phyloP scores from a whole-genome alignment of 2,329 filamentous ascomycete genomes.

The Coccinonectria pachysandricola region DNA sequence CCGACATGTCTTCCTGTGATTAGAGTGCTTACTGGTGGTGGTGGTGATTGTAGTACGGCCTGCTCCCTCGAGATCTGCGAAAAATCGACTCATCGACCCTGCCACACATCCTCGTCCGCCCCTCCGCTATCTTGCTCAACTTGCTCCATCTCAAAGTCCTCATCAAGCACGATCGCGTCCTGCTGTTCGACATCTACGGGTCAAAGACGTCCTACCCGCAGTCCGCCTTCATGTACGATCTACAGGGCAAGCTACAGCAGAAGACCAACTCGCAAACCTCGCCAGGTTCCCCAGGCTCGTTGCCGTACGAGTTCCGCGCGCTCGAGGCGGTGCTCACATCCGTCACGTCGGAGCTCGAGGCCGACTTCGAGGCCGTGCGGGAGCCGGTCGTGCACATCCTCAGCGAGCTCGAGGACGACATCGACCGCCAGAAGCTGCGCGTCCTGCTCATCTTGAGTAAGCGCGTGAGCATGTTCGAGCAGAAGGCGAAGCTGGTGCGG shows the following conservation, averaged over 20 bases:
- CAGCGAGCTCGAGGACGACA: constrained; percentile 87
- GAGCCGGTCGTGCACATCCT: constrained; percentile 86
- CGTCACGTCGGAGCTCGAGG: constrained; percentile 83
- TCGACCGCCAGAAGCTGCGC: constrained; percentile 86
- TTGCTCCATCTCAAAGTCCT: constrained; percentile 91
- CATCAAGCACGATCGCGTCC: constrained; percentile 87
- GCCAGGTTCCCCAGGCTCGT: constrained; percentile 48
- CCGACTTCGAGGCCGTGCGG: constrained; percentile 86
- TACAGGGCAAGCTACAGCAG: constrained; percentile 85
- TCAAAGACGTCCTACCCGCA: constrained; percentile 91
- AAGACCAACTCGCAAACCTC: constrained; percentile 51
- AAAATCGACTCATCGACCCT: constrained; percentile 97
- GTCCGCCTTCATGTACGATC: constrained; percentile 94
- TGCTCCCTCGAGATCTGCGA: constrained; percentile 85
- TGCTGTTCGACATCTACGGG: constrained; percentile 94
- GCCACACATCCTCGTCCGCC: constrained; percentile 88
- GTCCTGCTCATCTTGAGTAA: constrained; percentile 90
- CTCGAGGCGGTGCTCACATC: constrained; percentile 92
- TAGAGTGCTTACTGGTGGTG: no score
- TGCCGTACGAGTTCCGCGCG: constrained; percentile 93
- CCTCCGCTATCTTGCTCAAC: constrained; percentile 88
- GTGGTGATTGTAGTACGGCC: constrained; percentile 80
- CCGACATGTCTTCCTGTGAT: no score
- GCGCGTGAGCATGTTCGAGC: constrained; percentile 91
- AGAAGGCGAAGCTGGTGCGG: constrained; percentile 86